These are phyloP conservation scores for Xylariales sp. DNA, from an alignment of 2,329 filamentous ascomycete genomes.

Conservation along the genomic window DNA sequence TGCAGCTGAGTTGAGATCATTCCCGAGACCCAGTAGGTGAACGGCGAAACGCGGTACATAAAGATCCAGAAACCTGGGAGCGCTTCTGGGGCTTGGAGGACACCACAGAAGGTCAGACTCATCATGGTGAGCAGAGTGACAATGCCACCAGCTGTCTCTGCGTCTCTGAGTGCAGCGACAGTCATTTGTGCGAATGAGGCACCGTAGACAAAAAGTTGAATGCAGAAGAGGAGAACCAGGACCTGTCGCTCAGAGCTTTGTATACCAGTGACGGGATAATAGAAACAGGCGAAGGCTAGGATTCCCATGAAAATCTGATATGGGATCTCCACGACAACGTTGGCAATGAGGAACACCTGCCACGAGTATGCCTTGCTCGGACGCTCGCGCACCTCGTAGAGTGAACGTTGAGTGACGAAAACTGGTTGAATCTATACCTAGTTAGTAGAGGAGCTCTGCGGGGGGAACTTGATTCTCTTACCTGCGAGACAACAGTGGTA, in stretches of 20 bases:
- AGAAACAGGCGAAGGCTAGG: constrained; percentile 61
- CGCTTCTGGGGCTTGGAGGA: constrained; percentile 35
- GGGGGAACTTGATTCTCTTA: too few relatives aligned
- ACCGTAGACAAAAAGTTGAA: constrained; percentile 66
- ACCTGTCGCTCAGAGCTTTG: constrained; percentile 51
- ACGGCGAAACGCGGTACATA: constrained; percentile 77
- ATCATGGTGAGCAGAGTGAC: constrained; percentile 60
- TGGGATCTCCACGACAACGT: constrained; percentile 67
- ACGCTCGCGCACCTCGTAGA: constrained; percentile 75
- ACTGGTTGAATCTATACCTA: constrained; percentile 66
- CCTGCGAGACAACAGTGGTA: constrained; percentile 60
- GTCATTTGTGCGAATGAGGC: constrained; percentile 70
- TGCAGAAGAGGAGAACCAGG: constrained; percentile 60
- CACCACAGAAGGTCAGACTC: constrained; percentile 52
- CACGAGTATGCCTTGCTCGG: constrained; percentile 73
- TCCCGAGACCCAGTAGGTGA: constrained; percentile 74
- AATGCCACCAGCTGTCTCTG: constrained; percentile 62
- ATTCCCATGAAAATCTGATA: constrained; percentile 63
- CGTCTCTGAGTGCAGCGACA: constrained; percentile 64
- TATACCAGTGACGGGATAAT: constrained; percentile 56
- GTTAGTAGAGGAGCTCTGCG: too few relatives aligned
- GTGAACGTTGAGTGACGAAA: constrained; percentile 66
- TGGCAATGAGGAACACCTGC: constrained; percentile 67
- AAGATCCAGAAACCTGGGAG: constrained; percentile 78
- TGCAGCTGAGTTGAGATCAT: constrained; percentile 68